phyloP scores from a whole-genome alignment of 305 asterid genomes.

The Fraxinus angustifolia region DNA sequence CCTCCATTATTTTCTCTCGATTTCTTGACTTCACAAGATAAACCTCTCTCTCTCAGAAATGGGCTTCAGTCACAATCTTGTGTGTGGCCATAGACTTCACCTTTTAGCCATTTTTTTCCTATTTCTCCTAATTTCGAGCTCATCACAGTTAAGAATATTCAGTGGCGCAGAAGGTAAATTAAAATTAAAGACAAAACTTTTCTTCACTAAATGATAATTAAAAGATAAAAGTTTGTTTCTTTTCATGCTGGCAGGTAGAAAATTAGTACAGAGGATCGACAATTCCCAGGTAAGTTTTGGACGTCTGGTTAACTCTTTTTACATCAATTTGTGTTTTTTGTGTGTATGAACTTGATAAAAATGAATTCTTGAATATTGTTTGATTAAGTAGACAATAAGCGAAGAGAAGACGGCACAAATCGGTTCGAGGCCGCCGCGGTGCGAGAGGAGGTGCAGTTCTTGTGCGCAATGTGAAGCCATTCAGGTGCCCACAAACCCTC shows the following conservation, averaged over 20 bases:
- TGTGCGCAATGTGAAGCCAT: constrained; percentile 54
- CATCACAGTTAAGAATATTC: constrained; percentile 36
- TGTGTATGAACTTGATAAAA: background rate
- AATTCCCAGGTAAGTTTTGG: constrained; percentile 25
- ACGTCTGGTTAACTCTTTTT: background rate
- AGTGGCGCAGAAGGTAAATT: constrained; percentile 44
- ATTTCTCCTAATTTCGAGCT: constrained; percentile 42
- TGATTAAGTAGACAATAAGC: constrained; percentile 18
- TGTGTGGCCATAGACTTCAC: constrained; percentile 17
- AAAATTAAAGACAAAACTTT: background rate
- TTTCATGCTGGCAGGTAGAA: constrained; percentile 33
- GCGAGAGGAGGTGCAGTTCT: constrained; percentile 40
- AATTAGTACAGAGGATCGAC: constrained; percentile 16
- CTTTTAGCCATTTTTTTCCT: constrained; percentile 38
- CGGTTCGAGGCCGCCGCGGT: constrained; percentile 54
- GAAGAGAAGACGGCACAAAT: constrained; percentile 28
- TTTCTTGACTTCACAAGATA: background rate
- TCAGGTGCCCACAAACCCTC: constrained; percentile 55
- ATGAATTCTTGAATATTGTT: background rate
- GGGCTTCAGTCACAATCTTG: constrained; percentile 33
- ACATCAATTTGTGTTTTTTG: background rate
- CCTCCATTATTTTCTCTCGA: background rate
- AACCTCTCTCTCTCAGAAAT: constrained; percentile 24
- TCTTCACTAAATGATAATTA: background rate
- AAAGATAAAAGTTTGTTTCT: background rate